Evolutionary conservation across 1,284 basidiomycete species (phyloP), one percentile per base, ranked within the genome.

Genomic region (Cryptococcus sp.): DNA sequence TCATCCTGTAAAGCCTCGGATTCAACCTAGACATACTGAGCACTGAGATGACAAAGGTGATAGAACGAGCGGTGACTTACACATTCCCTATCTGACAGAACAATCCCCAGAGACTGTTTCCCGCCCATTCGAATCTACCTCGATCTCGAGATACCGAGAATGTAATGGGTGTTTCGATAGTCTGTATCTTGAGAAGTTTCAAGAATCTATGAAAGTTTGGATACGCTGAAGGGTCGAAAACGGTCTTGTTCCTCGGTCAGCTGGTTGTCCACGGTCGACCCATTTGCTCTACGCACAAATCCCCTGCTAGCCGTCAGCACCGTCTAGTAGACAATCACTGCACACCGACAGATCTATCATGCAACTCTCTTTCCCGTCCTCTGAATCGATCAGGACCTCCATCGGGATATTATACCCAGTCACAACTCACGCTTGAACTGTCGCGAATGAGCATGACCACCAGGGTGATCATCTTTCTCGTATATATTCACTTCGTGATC

Each of bases 401-500:
- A 23, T 23, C 23, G 23, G 23, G 23, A 23, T 23, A 13, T 14
- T 10, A 30, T 34, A 10, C 31, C 23, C n/a, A 42, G 32, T 7
- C 30, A 37, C 15, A 33, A 55, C 71, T 61, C 53, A 75, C 74
- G 77, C 10, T 66, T 72, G 68, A 84, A 89, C 14, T 70, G 71
- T 11, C 88, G 84, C 0, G 88, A 90, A 67, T 91, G 86, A 14
- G 88, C 86, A 71, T 92, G 89, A 2, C 89, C 89, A 23, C 89
- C 89, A 0, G 85, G 81, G 50, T 85, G 82, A 48, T 75, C 71
- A 49, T 85, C 84, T 0, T 84, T 80, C 70, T 92, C 89, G 70
- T 85, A 90, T 0, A 91, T 76, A 65, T 90, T 86, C 4, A 90
- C 88, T 68, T 88, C 83, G 71, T 90, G 87, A 44, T 85, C 82